phyloP scores from a whole-genome alignment of 495 filamentous ascomycete species.

The Penicillium angulare region DNA sequence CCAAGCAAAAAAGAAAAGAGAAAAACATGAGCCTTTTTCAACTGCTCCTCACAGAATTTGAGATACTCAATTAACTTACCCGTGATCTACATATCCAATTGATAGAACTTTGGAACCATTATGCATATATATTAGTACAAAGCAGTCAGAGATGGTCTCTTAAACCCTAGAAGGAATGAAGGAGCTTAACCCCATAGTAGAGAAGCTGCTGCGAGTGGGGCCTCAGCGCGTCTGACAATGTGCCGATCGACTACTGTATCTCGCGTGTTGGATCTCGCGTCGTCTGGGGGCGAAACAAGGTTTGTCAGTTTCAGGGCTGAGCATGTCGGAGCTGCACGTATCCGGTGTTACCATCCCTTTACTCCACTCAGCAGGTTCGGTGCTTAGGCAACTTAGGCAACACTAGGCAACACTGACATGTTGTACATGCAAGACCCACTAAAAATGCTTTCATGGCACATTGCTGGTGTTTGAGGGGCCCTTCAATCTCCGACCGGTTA shows the following conservation, averaged over 20 bases:
- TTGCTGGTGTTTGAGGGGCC: not conserved
- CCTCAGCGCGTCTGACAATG: slow-evolving; percentile 14
- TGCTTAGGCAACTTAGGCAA: no score
- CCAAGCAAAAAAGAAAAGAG: no score
- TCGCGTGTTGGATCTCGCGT: slow-evolving; percentile 16
- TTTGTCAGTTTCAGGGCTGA: slow-evolving; percentile 4
- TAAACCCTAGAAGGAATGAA: slow-evolving; percentile 23
- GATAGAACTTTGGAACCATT: no score
- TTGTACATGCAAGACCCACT: not conserved
- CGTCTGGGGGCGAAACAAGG: not conserved
- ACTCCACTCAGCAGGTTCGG: slow-evolving; percentile 1
- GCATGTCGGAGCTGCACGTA: slow-evolving; percentile 1
- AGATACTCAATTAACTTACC: no score
- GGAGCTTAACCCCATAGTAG: slow-evolving; percentile 13
- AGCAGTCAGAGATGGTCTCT: slow-evolving; percentile 3
- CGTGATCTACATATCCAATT: no score
- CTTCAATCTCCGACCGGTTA: not conserved
- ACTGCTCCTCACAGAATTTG: no score
- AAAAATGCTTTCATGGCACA: not conserved
- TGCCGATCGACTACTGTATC: slow-evolving; percentile 12
- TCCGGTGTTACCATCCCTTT: not conserved
- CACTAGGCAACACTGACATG: slow-evolving; percentile 1
- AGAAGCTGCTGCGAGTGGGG: slow-evolving; percentile 16
- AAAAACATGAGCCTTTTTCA: no score
- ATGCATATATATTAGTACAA: no score